These are phyloP conservation scores for Rhinocladiella similis DNA, from an alignment of 2,329 filamentous ascomycete species.

Conservation along the genomic window DNA sequence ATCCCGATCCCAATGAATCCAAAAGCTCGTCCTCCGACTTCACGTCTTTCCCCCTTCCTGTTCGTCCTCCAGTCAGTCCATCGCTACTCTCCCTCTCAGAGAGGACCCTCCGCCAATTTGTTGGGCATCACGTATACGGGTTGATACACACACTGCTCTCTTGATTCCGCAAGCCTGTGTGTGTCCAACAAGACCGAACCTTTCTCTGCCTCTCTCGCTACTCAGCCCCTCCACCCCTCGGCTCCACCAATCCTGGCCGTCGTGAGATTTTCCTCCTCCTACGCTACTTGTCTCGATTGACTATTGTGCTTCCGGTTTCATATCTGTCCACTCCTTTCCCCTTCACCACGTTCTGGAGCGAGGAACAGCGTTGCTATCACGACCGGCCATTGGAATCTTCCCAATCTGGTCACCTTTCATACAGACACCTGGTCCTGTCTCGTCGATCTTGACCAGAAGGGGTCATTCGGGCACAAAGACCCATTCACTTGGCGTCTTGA, in stretches of 20 bases:
- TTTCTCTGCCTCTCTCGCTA: neutral
- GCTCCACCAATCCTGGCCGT: neutral
- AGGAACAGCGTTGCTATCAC: neutral
- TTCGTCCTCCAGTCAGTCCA: neutral
- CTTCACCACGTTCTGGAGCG: neutral
- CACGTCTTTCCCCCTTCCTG: neutral
- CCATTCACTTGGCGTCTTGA: conserved; percentile 26
- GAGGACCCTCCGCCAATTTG: too few relatives aligned
- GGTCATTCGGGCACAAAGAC: conserved; percentile 9
- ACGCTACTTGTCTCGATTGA: neutral
- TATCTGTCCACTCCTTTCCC: neutral
- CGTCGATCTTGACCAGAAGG: neutral
- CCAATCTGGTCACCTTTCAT: neutral
- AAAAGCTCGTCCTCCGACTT: neutral
- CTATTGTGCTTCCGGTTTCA: conserved; percentile 4
- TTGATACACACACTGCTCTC: neutral
- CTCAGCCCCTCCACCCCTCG: neutral
- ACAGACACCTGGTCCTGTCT: neutral
- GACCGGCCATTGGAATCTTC: neutral
- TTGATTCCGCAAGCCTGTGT: neutral
- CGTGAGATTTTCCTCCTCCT: neutral
- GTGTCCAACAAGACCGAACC: neutral
- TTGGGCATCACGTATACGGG: too few relatives aligned
- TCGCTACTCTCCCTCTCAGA: neutral
- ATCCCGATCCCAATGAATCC: neutral